Conservation (phyloP, 805 yeast species). For the Candida patagonica region DNA sequence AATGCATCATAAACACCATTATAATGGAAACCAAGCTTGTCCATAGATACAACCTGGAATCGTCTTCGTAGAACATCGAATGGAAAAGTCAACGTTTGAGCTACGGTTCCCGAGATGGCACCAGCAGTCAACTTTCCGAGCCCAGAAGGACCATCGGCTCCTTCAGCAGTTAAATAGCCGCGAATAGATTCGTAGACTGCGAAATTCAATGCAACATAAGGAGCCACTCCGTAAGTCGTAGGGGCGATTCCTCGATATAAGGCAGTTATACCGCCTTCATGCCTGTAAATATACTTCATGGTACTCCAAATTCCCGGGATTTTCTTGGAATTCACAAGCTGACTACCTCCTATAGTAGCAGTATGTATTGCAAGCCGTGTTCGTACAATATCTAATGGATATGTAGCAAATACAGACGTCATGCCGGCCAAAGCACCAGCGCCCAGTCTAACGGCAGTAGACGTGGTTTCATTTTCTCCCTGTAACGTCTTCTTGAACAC, state of each 20-base stretch:
- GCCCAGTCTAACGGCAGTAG: constrained; percentile 53
- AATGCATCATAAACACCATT: constrained; percentile 69
- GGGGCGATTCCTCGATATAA: constrained; percentile 81
- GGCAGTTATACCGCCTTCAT: constrained; percentile 76
- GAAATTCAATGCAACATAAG: constrained; percentile 89
- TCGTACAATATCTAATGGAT: constrained; percentile 85
- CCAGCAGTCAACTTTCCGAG: constrained; percentile 63
- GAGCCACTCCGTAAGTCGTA: constrained; percentile 92
- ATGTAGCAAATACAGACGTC: constrained; percentile 70
- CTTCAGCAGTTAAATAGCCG: constrained; percentile 38
- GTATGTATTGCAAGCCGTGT: constrained; percentile 87
- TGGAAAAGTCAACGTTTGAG: constrained; percentile 87
- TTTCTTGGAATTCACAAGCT: constrained; percentile 18
- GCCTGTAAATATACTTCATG: constrained; percentile 46
- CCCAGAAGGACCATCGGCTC: constrained; percentile 31
- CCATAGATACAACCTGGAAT: constrained; percentile 82
- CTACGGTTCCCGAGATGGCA: constrained; percentile 79
- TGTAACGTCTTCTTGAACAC: constrained; percentile 37
- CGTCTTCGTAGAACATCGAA: constrained; percentile 81
- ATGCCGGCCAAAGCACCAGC: constrained; percentile 82
- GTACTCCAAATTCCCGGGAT: constrained; percentile 69
- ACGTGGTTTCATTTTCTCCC: constrained; percentile 7
- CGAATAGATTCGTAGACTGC: constrained; percentile 78
- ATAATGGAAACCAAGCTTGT: constrained; percentile 73
- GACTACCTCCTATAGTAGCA: constrained; percentile 38